Base-by-base conservation (phyloP, 805 yeast species). In the Cyberlindnera petersonii region DNA sequence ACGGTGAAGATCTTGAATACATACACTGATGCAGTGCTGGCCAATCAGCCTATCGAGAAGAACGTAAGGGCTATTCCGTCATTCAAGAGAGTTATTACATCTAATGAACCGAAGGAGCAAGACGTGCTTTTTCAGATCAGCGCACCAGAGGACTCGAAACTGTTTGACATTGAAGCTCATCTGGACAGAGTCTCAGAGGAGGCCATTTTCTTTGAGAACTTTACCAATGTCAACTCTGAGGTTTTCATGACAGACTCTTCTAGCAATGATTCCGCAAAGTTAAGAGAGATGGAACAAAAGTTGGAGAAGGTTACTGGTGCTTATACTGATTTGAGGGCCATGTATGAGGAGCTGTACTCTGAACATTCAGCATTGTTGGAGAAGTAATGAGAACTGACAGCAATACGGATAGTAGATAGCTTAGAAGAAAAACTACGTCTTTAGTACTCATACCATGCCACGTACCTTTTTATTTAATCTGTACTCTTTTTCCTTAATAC, bases 11-110 rank as follows among this genome's bases (percentile, higher is more conserved):
- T 55, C 7, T 27, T 54, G 7, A 39, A 38, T 23, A 46, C 48
- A 5, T 43, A 22, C 24, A 43, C 40, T 10, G 33, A 39, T 4
- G n/a, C 35, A 4, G 2, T 3, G 2, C 24, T 14, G 9, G 38
- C 38, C 1, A 43, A 37, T 16, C 39, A 26, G 15, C 33, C 32
- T 4, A 26, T 39, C 23, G 53, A 50, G n/a, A 56, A 58, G 37
- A 55, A 43, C 23, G 37, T 44, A 11, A 53, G 54, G 39, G 59
- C 73, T 18, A 67, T 83, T n/a, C 89, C 89, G 1, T 68, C 66
- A 7, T 68, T 84, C 45, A 84, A 82, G 58, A 72, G 91, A 58
- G 75, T 71, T 2, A 55, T 82, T 31, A 69, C 65, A 4, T 71
- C 70, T 24, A 53, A 60, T 44, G 61, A 60, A 42, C 49, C 66